Evolutionary conservation across 805 yeast genomes (phyloP).

Genomic region (Ogataea ramenticola): DNA sequence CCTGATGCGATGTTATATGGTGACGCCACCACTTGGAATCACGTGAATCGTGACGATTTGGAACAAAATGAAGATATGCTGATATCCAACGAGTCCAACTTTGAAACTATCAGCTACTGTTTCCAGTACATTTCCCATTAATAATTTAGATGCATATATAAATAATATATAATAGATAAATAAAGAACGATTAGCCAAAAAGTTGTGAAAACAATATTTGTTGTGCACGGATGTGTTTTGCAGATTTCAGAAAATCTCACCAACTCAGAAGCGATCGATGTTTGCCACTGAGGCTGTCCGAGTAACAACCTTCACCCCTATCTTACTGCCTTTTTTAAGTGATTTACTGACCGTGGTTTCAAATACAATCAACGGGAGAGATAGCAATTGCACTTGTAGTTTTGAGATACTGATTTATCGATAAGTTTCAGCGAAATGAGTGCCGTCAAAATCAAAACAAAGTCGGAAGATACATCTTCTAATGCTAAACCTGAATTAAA

Average conservation of each 20-base stretch:
- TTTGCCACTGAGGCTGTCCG: not conserved
- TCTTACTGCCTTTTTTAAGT: no score
- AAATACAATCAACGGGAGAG: not conserved
- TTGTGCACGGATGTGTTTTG: not conserved
- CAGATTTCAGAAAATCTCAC: no score
- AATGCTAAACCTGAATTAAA: not conserved
- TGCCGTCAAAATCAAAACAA: not conserved
- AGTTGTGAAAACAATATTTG: no score
- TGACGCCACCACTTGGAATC: constrained; percentile 97
- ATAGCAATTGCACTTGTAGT: no score
- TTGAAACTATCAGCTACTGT: constrained; percentile 71
- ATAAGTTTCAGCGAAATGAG: not conserved
- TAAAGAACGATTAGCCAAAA: no score
- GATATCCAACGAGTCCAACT: constrained; percentile 63
- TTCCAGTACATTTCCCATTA: constrained; percentile 90
- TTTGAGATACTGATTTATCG: no score
- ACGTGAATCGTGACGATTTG: constrained; percentile 59
- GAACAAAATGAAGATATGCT: constrained; percentile 67
- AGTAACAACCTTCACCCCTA: not conserved
- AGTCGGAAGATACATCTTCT: not conserved
- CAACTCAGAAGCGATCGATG: no score
- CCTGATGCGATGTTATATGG: constrained; percentile 92
- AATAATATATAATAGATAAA: no score
- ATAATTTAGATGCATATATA: no score
- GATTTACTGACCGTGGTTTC: no score